Percentiles rank a stretch among this genome's conserved stretches.
These are phyloP conservation scores for Nitzschia inconspicua DNA, from an alignment of 108 stramenopile genomes.

Conservation along the genomic window DNA sequence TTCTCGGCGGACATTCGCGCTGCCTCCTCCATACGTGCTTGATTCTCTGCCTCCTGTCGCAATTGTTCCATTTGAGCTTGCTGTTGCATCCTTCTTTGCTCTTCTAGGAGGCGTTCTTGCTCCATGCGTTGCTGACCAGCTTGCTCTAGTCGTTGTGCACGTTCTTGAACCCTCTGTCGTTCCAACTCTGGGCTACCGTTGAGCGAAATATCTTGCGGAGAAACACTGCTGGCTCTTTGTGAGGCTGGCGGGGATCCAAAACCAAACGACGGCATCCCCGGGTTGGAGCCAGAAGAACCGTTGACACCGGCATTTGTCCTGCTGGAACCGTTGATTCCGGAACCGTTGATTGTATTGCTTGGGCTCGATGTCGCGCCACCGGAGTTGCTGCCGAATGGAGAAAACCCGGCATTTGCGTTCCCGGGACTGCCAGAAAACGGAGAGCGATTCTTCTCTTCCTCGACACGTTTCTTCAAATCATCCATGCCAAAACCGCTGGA, in stretches of 20 bases:
- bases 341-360: background rate
- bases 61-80: background rate
- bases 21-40: slow-evolving; percentile 7
- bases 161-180: background rate
- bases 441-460: background rate
- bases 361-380: no score
- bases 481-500: slow-evolving; percentile 6
- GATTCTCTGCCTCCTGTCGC: slow-evolving; percentile 1
- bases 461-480: slow-evolving; percentile 4
- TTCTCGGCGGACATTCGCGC: background rate
- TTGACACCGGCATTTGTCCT: background rate
- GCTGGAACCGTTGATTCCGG: background rate
- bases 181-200: background rate
- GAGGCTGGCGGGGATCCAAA: background rate
- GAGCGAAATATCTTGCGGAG: background rate
- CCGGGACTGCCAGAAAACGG: background rate
- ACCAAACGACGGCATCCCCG: no score
- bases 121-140: slow-evolving; percentile 1
- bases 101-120: slow-evolving; percentile 1
- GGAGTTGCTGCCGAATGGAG: background rate
- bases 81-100: background rate
- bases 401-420: background rate
- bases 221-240: no score
- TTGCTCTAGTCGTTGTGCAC: slow-evolving; percentile 6
- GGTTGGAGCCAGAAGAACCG: background rate